Evolutionary conservation across 345 rosid genomes (phyloP), one percentile per base, ranked within the genome.

Genomic region (Gossypium ekmanianum): DNA sequence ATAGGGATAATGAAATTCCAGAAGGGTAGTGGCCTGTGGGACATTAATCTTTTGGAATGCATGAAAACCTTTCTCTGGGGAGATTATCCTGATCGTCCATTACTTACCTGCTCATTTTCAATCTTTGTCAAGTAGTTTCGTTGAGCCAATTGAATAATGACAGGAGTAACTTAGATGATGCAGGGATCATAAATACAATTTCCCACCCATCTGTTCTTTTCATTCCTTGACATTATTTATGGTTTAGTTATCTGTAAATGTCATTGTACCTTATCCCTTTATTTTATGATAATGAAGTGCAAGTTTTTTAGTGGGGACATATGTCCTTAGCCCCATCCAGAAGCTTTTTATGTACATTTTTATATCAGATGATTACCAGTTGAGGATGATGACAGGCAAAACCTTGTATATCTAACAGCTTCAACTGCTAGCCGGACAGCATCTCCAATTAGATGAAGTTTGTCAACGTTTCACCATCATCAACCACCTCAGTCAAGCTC

Each of bases 401-500:
- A 76, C 73, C 76, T 72, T 48, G n/a, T 26, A 76, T 66, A 68
- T 77, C 72, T 20, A 73, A 34, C 78, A 68, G 77, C 75, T 79
- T 62, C 47, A 64, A 50, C 74, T 2, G 79, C 54, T 65, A 18
- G 65, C 77, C 71, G 73, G 74, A 76, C 79, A 11, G 7, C 67
- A 48, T 51, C 76, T 75, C 45, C 75, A 17, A 43, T 57, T 14
- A 26, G 74, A 61, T 65, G 72, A 48, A 50, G 77, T 52, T 66
- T 74, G 83, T 85, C 81, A 79, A 80, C 66, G 66, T 68, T 75
- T 80, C 71, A 68, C 59, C 24, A 55, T 76, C 83, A 12, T 18
- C 77, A 79, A 59, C 88, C 56, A 58, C 84, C 61, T 52, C n/a
- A 2, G 43, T 16, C 4, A 62, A 68, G 73, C 41, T 34, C 41